phyloP scores from a whole-genome alignment of 2,329 filamentous ascomycete species.

The Curvularia sp. region DNA sequence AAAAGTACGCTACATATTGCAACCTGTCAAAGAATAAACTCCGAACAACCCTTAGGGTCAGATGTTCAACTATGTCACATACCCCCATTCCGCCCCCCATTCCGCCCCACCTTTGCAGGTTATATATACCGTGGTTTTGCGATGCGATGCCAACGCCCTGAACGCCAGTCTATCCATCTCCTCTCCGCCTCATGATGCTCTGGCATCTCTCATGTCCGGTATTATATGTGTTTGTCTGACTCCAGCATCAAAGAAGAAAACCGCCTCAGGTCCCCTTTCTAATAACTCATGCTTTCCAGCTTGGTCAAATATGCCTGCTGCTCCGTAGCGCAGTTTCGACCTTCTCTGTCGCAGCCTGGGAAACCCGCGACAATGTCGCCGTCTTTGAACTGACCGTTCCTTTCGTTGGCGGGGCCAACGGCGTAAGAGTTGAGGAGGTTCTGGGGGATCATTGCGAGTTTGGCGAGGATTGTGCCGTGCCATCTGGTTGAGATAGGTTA shows the following conservation, averaged over 20 bases:
- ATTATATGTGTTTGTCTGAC: not conserved
- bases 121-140: constrained; percentile 1
- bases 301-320: constrained; percentile 61
- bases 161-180: constrained; percentile 7
- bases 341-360: constrained; percentile 68
- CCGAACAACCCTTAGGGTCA: not conserved
- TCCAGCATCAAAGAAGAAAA: not conserved
- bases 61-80: not conserved
- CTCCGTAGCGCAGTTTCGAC: constrained; percentile 73
- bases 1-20: not conserved
- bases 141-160: constrained; percentile 4
- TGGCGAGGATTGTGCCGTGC: constrained; percentile 94
- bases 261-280: not conserved
- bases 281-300: constrained; percentile 35
- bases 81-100: not conserved
- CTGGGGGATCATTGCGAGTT: constrained; percentile 88
- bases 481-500: constrained; percentile 65
- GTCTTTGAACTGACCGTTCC: constrained; percentile 71
- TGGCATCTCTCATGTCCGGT: not conserved
- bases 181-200: no score
- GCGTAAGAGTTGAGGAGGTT: constrained; percentile 80
- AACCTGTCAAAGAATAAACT: not conserved
- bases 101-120: not conserved
- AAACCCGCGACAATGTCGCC: constrained; percentile 87
- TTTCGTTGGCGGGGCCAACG: constrained; percentile 35